These are phyloP conservation scores for Penicillium concentricum DNA, from an alignment of 2,329 filamentous ascomycete genomes.

Conservation along the genomic window DNA sequence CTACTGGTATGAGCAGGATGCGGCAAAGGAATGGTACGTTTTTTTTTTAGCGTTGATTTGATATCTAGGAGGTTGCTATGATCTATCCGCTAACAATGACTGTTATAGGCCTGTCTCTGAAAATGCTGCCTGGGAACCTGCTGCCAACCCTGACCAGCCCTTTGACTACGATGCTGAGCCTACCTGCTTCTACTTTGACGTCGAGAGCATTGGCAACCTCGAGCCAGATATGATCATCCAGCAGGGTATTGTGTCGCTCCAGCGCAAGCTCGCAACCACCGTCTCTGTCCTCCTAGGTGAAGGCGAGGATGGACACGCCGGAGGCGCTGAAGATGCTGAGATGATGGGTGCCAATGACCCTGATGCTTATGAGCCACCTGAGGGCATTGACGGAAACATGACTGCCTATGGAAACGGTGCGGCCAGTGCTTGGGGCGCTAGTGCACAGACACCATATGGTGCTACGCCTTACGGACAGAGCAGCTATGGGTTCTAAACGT, in stretches of 20 bases:
- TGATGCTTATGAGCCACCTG: slow-evolving; percentile 49
- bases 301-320: slow-evolving; percentile 56
- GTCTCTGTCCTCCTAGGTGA: slow-evolving; percentile 63
- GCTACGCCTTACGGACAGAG: slow-evolving; percentile 61
- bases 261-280: slow-evolving; percentile 82
- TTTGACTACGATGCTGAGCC: slow-evolving; percentile 92
- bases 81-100: not conserved
- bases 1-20: slow-evolving; percentile 89
- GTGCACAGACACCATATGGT: slow-evolving; percentile 58
- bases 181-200: slow-evolving; percentile 84
- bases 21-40: slow-evolving; percentile 75
- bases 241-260: slow-evolving; percentile 81
- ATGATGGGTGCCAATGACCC: slow-evolving; percentile 52
- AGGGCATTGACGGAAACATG: slow-evolving; percentile 44
- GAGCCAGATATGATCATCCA: slow-evolving; percentile 88
- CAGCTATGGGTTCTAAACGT: slow-evolving; percentile 33
- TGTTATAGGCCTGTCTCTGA: slow-evolving; percentile 39
- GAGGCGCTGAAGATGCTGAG: slow-evolving; percentile 44
- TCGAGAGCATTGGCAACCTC: slow-evolving; percentile 83
- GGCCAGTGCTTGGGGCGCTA: slow-evolving; percentile 65
- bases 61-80: not conserved
- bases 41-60: slow-evolving; percentile 27
- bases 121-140: slow-evolving; percentile 67
- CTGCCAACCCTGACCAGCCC: slow-evolving; percentile 74
- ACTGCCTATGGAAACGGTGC: slow-evolving; percentile 48